phyloP scores from a whole-genome alignment of 2,329 filamentous ascomycete genomes.

The Pestalotiopsis sp. region DNA sequence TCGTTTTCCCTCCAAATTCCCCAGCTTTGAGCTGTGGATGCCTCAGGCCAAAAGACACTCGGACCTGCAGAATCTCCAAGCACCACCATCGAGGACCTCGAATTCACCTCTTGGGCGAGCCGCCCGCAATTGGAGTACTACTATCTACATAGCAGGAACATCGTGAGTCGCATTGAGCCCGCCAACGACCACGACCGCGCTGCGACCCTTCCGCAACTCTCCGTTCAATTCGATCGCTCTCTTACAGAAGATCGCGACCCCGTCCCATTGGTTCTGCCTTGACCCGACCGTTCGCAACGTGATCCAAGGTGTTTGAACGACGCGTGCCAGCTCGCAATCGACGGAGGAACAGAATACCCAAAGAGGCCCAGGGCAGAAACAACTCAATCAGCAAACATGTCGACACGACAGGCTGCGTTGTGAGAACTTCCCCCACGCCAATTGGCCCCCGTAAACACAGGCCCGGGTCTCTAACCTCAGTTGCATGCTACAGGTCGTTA shows the following conservation, averaged over 20 bases:
- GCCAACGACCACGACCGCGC: neutral
- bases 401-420: slow-evolving; percentile 53
- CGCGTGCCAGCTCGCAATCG: neutral
- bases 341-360: neutral
- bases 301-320: neutral
- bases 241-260: neutral
- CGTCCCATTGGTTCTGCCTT: neutral
- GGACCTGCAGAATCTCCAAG: slow-evolving; percentile 6
- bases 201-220: neutral
- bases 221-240: neutral
- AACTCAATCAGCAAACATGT: slow-evolving; percentile 35
- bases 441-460: neutral
- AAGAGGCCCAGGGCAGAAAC: neutral
- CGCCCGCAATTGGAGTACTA: neutral
- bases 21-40: neutral
- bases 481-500: slow-evolving; percentile 58
- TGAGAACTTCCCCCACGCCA: slow-evolving; percentile 37
- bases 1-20: neutral
- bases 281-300: neutral
- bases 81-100: neutral
- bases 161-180: slow-evolving; percentile 7
- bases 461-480: slow-evolving; percentile 18
- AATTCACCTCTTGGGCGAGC: neutral
- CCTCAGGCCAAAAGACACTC: slow-evolving; percentile 9
- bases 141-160: neutral